Conservation (phyloP, 139 green algal species). For the Coelastrella sp. region DNA sequence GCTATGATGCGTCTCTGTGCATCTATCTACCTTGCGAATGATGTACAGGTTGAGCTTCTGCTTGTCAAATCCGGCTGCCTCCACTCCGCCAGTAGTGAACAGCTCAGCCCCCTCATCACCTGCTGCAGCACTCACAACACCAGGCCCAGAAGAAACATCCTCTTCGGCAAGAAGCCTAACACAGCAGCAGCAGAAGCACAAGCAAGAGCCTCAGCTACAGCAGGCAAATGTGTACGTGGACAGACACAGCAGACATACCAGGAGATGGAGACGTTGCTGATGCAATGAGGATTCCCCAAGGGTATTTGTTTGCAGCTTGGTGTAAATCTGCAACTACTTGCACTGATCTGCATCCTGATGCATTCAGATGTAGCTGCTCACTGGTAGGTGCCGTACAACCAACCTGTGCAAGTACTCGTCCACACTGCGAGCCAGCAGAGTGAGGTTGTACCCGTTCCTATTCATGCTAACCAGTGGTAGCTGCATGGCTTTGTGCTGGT, state of each 20-base stretch:
- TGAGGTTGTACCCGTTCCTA: conserved; percentile 54
- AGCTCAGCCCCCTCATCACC: conserved; percentile 60
- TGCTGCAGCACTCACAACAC: conserved; percentile 58
- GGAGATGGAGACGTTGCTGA: too few relatives aligned
- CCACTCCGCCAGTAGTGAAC: conserved; percentile 65
- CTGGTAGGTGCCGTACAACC: neutral
- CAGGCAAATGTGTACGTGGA: neutral
- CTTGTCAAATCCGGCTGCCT: conserved; percentile 47
- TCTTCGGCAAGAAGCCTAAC: conserved; percentile 79
- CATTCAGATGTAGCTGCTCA: too few relatives aligned
- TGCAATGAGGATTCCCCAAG: too few relatives aligned
- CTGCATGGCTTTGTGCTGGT: conserved; percentile 62
- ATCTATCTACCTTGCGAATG: conserved; percentile 56
- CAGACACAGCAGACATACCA: too few relatives aligned
- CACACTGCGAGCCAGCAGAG: conserved; percentile 71
- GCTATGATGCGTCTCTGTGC: too few relatives aligned
- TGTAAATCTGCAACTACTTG: too few relatives aligned
- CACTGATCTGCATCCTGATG: too few relatives aligned
- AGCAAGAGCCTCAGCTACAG: neutral
- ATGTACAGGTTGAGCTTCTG: conserved; percentile 73
- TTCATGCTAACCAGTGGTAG: conserved; percentile 72
- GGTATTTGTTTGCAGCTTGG: too few relatives aligned
- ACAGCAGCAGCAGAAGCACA: neutral
- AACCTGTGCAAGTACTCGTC: conserved; percentile 83
- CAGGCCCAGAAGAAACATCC: conserved; percentile 54